A percentile compares a stretch with the other conserved stretches of the same genome.
Evolutionary conservation across 2,329 filamentous ascomycete genomes (phyloP).

Genomic region (Fusarium mangiferae): DNA sequence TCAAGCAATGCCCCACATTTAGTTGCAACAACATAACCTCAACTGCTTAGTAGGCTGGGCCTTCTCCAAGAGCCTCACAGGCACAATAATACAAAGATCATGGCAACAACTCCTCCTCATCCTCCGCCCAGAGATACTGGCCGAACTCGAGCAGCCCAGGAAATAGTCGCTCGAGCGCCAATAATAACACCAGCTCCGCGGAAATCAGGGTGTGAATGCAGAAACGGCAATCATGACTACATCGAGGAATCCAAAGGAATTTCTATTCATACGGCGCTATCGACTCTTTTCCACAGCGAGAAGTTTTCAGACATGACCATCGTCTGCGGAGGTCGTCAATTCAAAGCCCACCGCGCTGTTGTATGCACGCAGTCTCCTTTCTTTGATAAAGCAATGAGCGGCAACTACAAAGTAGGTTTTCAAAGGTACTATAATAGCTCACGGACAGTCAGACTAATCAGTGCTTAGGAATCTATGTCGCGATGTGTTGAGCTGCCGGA

Average conservation of each 20-base stretch:
- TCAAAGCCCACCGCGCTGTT: constrained; percentile 48
- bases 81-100: too few species aligned
- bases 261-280: neutral
- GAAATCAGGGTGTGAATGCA: neutral
- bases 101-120: too few species aligned
- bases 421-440: too few species aligned
- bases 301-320: constrained; percentile 50
- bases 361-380: constrained; percentile 51
- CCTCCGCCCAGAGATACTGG: too few species aligned
- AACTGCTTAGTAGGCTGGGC: too few species aligned
- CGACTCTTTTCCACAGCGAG: neutral
- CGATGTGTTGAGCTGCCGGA: constrained; percentile 41
- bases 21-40: too few species aligned
- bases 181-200: neutral
- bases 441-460: too few species aligned
- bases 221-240: neutral
- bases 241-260: neutral
- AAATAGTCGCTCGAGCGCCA: too few species aligned
- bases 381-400: constrained; percentile 41
- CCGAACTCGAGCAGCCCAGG: neutral
- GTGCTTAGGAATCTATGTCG: constrained; percentile 28
- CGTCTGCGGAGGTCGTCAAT: constrained; percentile 41
- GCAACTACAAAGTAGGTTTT: constrained; percentile 40
- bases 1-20: too few species aligned
- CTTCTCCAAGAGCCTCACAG: too few species aligned